Base-by-base conservation (phyloP, 768 basidiomycete genomes). In the Sutorius australiensis region DNA sequence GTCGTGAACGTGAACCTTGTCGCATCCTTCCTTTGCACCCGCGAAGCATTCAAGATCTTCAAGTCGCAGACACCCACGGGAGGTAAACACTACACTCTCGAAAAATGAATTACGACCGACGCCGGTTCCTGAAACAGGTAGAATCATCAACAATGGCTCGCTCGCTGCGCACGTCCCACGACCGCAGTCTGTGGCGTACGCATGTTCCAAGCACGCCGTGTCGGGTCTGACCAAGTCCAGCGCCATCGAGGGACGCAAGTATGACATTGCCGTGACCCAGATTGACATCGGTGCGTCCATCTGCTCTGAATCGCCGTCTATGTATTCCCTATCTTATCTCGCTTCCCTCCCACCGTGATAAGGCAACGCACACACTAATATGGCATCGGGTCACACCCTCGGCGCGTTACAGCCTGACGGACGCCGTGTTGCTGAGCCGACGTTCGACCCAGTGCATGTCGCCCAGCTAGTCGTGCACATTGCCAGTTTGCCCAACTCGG, bases 81-180 rank as follows among this genome's bases (percentile, higher is more conserved):
- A 55, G 90, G 89, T 79, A 60, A 62, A 71, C 33, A n/a, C 27
- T 16, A 28, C 41, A 43, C 5, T 24, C 24, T 24, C 24, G 24
- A 2, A 24, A 2, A 4, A 24, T 4, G 4, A 41, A 8, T 5
- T 17, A 17, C 38, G 19, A 16, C 48, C 3, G 6, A 36, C 21
- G 6, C 7, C 11, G 14, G 7, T n/a, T 27, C 13, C 30, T 17
- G 30, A 16, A 3, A 44, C 54, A 85, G 84, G 83, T 3, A 79
- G 89, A 17, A 87, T 93, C 56, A 86, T 95, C 70, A 92, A 92
- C 73, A 92, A 93, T 60, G 91, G 90, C 1, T 87, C 84, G n/a
- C 73, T 90, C 21, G 78, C 86, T 1, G 87, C 88, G 0, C 80
- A 86, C 55, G 74, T 80, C 4, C 87, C 89, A 1, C 78, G 87